phyloP scores from a whole-genome alignment of 495 filamentous ascomycete species.

The Ramalina peruviana region DNA sequence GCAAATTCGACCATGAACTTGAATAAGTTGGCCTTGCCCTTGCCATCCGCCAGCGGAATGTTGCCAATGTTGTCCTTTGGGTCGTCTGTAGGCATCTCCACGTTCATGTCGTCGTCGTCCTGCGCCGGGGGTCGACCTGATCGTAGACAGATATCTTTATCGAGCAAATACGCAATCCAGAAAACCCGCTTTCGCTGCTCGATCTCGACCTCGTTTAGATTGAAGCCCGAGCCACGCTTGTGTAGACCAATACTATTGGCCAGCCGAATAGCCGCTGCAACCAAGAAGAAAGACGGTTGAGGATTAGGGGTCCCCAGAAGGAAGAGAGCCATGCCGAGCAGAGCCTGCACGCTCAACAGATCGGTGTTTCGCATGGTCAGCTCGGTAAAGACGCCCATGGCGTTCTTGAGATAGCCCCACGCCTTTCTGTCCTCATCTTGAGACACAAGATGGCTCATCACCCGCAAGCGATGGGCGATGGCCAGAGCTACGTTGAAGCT shows the following conservation, averaged over 20 bases:
- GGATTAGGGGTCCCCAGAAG: constrained; percentile 95
- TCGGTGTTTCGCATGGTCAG: constrained; percentile 93
- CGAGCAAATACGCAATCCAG: constrained; percentile 93
- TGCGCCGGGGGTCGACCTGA: constrained; percentile 87
- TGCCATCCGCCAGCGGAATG: constrained; percentile 80
- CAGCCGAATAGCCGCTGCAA: constrained; percentile 82
- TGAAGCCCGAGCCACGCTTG: constrained; percentile 81
- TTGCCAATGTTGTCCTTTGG: constrained; percentile 86
- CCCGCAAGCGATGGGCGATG: constrained; percentile 76
- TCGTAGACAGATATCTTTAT: constrained; percentile 89
- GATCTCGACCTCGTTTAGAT: constrained; percentile 76
- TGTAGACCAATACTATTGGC: constrained; percentile 92
- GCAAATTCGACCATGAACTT: constrained; percentile 81
- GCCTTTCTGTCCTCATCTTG: constrained; percentile 86
- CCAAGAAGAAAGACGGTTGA: constrained; percentile 84
- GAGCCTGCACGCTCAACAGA: constrained; percentile 87
- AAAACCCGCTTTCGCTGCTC: constrained; percentile 95
- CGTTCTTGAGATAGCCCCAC: constrained; percentile 93
- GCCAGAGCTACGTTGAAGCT: constrained; percentile 89
- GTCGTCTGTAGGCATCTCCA: constrained; percentile 84
- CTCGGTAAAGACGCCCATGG: constrained; percentile 82
- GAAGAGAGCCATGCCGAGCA: constrained; percentile 92
- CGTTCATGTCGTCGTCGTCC: constrained; percentile 97
- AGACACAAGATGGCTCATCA: constrained; percentile 88
- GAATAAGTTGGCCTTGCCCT: constrained; percentile 87